Conservation (phyloP, 1,284 basidiomycete genomes). For the Ceraceosorus guamensis region DNA sequence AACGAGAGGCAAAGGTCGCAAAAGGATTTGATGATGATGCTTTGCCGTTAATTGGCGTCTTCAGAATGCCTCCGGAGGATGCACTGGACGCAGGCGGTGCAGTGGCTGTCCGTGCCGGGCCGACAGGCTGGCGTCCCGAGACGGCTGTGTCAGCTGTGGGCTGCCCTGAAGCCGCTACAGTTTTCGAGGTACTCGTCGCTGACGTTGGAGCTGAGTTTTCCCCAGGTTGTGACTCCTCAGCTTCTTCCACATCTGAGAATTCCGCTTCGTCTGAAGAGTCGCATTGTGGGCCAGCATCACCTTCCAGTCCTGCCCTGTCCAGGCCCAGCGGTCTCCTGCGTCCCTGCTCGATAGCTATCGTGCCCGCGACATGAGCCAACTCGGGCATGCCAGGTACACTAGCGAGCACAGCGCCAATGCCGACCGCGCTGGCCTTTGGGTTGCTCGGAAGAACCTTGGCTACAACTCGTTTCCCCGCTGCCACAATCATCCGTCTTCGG, state of each 20-base stretch:
- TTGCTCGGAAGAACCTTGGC: conserved; percentile 29
- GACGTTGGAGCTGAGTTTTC: not conserved
- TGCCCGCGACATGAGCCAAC: conserved; percentile 65
- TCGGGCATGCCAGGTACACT: conserved; percentile 69
- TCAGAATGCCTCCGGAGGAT: conserved; percentile 9
- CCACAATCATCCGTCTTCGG: not conserved
- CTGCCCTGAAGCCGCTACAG: not conserved
- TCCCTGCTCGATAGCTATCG: conserved; percentile 82
- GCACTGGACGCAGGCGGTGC: not conserved
- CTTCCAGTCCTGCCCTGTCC: conserved; percentile 28
- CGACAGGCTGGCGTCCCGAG: not conserved
- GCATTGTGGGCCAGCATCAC: conserved; percentile 24
- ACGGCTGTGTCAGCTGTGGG: not conserved
- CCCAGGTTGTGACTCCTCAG: not conserved
- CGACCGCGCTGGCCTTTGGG: conserved; percentile 66
- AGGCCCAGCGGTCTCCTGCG: conserved; percentile 52
- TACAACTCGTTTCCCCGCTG: not conserved
- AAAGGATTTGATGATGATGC: conserved; percentile 17
- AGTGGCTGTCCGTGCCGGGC: not conserved
- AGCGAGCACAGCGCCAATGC: conserved; percentile 74
- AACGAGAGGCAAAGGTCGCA: conserved; percentile 20
- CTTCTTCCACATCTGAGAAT: conserved; percentile 13
- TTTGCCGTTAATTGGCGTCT: conserved; percentile 11
- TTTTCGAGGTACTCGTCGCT: not conserved
- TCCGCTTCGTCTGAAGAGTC: conserved; percentile 18